Base-by-base conservation (phyloP, 1,284 basidiomycete species). In the Boletus calvinii region DNA sequence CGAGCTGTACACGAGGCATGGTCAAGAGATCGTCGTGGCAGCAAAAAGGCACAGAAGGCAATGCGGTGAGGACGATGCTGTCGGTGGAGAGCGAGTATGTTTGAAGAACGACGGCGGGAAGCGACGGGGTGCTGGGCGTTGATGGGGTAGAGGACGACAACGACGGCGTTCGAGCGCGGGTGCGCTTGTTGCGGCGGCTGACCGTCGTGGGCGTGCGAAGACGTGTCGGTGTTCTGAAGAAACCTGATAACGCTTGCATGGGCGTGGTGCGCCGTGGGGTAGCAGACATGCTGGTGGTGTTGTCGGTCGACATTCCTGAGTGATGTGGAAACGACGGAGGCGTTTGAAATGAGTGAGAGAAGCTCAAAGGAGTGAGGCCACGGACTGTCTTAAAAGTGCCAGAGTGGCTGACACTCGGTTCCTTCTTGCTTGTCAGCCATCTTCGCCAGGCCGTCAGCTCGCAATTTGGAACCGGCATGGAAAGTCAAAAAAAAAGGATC, bases 1-100 rank as follows among this genome's bases (percentile, higher is more conserved):
- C 60, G 42, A 84, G 77, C 53, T 76, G 67, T 1, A 61, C 36
- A 32, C 75, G 77, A 10, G 74, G 57, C 81, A 84, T 83, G 2
- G 74, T 74, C 54, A 82, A 55, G 37, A 84, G 76, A 57, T 84
- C 82, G 50, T 81, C 80, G 61, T 84, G 80, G 64, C 80, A 84
- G 67, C 80, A 83, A 67, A 84, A 84, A 0, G 80, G 81, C 3
- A 75, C 61, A 24, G 66, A 65, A 48, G 72, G 66, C 6, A 84
- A 70, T 11, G 80, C 70, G 0, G 79, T 84, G 59, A 84, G 79
- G 43, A 83, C 70, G n/a, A 84, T 69, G 8, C 75, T 77, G 56
- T 81, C 80, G 11, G 75, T 72, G 31, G 69, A 68, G 9, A 59
- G 45, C 54, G 81, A 80, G 44, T 78, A 73, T 54, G 77, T 80